Conservation (phyloP, 192 early-diverging fungal genomes). For the Coemansia sp. region DNA sequence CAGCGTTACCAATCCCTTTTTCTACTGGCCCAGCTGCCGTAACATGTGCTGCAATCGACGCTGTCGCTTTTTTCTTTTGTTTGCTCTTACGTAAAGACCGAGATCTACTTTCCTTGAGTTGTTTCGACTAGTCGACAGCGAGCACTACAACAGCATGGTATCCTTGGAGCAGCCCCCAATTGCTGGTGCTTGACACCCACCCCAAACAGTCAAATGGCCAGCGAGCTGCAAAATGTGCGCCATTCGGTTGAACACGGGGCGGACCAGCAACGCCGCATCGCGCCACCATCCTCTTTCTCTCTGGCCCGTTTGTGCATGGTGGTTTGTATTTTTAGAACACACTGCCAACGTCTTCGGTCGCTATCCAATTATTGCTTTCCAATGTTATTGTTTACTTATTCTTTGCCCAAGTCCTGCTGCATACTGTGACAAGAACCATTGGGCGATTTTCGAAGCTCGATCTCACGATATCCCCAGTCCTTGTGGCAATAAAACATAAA, state of each 20-base stretch:
- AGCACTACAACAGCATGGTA: no score
- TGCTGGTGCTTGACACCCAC: no score
- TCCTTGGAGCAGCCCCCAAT: no score
- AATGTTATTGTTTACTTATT: background rate
- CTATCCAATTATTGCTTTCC: background rate
- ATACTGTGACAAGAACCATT: background rate
- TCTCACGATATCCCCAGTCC: no score
- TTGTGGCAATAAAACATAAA: no score
- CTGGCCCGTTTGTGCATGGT: background rate
- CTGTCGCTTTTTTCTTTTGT: background rate
- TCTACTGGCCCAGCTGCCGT: background rate
- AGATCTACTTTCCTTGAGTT: no score
- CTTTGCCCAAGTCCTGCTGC: background rate
- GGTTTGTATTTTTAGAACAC: conserved; percentile 5
- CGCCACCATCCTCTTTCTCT: background rate
- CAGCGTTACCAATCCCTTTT: background rate
- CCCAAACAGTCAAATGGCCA: no score
- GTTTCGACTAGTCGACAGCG: no score
- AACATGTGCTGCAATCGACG: background rate
- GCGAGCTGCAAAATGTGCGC: no score
- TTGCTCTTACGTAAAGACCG: background rate
- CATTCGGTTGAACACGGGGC: background rate
- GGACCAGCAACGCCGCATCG: conserved; percentile 4
- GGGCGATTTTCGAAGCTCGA: background rate
- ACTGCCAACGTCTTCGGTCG: no score